Evolutionary conservation across 805 yeast species (phyloP).

Genomic region (Pichia heedii): DNA sequence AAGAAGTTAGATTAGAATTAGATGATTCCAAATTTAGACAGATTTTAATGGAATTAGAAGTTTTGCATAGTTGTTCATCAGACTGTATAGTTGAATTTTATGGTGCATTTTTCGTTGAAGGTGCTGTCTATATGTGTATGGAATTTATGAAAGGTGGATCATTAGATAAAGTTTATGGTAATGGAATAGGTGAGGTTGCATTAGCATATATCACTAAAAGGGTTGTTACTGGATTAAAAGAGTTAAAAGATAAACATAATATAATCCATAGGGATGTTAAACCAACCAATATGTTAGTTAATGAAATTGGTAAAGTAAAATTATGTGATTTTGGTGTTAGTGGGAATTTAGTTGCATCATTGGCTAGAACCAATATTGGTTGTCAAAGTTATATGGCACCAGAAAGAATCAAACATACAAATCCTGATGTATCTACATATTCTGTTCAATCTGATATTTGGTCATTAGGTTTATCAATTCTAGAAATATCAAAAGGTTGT

Average conservation of each 20-base stretch:
- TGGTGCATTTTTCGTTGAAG: conserved; percentile 96
- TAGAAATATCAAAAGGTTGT: conserved; percentile 83
- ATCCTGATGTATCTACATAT: conserved; percentile 71
- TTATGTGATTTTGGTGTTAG: conserved; percentile 94
- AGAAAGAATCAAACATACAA: conserved; percentile 73
- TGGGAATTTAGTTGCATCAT: conserved; percentile 88
- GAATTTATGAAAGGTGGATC: conserved; percentile 98
- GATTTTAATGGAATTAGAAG: conserved; percentile 91
- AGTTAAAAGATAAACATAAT: conserved; percentile 81
- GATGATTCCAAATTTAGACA: conserved; percentile 93
- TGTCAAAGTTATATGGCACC: conserved; percentile 99
- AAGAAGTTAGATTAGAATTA: conserved; percentile 85
- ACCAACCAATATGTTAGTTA: conserved; percentile 86
- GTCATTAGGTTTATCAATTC: conserved; percentile 81
- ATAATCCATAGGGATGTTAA: conserved; percentile 95
- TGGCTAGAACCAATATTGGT: conserved; percentile 93
- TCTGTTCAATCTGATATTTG: conserved; percentile 93
- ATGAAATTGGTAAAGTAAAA: conserved; percentile 72
- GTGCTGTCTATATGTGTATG: conserved; percentile 97
- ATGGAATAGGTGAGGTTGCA: conserved; percentile 68
- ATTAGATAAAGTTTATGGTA: conserved; percentile 72
- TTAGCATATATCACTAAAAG: conserved; percentile 72
- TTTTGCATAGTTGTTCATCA: conserved; percentile 82
- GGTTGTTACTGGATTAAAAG: conserved; percentile 73
- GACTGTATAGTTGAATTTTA: conserved; percentile 92